Base-by-base conservation (phyloP, 441 rosid genomes). In the Aleurites moluccanus region DNA sequence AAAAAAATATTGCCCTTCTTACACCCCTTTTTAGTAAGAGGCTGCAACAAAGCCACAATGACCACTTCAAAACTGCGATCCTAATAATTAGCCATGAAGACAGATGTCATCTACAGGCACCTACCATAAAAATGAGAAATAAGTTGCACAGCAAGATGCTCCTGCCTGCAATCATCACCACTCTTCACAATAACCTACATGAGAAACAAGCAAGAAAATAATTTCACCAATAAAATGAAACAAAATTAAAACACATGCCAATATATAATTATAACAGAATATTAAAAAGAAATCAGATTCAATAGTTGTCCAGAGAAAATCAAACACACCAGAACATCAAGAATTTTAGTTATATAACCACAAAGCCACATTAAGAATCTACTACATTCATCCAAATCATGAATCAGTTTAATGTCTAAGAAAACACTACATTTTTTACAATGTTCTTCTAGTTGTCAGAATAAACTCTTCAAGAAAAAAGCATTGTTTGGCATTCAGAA, bases 141-240 rank as follows among this genome's bases (percentile, higher is more conserved):
- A 76, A 94, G 97, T 82, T 92, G 98, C 85, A 94, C 98, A 65
- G 97, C 97, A 72, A 92, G 97, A 82, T 94, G 98, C 87, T 94
- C 98, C 89, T 94, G 98, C 90, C 98, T 87, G 75, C 97, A 94
- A 73, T 94, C 98, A 85, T 94, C 97, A 50, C 97, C 98, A 76
- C 98, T 92, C 88, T 94, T 94, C 64, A 94, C 98, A 57, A 94
- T 92, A 81, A 92, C 87, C 97, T 91, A 64, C 68, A 84, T 25
- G 57, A 73, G 78, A 78, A 71, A 80, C 53, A 66, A 76, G 47
- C 42, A 71, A 60, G 18, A 62, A 59, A 75, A 70, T 3, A n/a
- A 30, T 64, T 57, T 70, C 71, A 65, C 71, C 49, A 33, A 16
- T 69, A 71, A 79, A 52, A 35, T 47, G 18, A 47, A 76, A 75